A percentile compares a stretch with the other conserved stretches of the same genome.
Conservation (phyloP, 306 rosid species). For the Aeschynomene evenia region DNA sequence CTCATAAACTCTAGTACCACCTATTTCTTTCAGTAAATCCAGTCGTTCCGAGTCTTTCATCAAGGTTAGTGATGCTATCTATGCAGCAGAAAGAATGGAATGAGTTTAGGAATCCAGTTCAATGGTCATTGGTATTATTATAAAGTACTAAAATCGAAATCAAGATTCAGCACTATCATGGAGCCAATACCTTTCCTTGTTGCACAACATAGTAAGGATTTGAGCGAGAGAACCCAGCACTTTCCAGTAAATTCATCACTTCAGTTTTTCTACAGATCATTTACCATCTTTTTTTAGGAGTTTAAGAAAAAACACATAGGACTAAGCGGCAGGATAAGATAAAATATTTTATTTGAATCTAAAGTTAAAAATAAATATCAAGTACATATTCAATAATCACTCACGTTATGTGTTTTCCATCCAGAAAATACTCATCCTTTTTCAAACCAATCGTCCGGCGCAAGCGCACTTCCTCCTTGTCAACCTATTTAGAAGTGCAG, state of each 20-base stretch:
- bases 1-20: conserved; percentile 98
- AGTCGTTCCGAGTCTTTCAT: conserved; percentile 96
- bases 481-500: conserved; percentile 60
- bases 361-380: background rate
- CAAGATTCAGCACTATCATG: conserved; percentile 17
- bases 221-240: conserved; percentile 99
- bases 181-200: conserved; percentile 82
- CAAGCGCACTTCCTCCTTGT: conserved; percentile 95
- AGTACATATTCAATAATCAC: conserved; percentile 29
- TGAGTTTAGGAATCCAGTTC: conserved; percentile 1
- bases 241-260: conserved; percentile 97
- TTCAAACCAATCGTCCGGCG: conserved; percentile 86
- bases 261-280: conserved; percentile 75
- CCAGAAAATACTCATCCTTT: conserved; percentile 92
- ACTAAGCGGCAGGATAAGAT: background rate
- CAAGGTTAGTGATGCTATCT: conserved; percentile 90
- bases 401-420: conserved; percentile 98
- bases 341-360: background rate
- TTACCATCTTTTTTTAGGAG: conserved; percentile 13
- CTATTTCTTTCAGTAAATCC: conserved; percentile 93
- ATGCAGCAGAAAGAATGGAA: conserved; percentile 27
- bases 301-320: background rate
- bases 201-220: conserved; percentile 99
- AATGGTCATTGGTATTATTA: conserved; percentile 14
- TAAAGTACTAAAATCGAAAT: conserved; percentile 24